Conservation (phyloP, 1,139 yeast species). For the Debaryomyces subglobosus region DNA sequence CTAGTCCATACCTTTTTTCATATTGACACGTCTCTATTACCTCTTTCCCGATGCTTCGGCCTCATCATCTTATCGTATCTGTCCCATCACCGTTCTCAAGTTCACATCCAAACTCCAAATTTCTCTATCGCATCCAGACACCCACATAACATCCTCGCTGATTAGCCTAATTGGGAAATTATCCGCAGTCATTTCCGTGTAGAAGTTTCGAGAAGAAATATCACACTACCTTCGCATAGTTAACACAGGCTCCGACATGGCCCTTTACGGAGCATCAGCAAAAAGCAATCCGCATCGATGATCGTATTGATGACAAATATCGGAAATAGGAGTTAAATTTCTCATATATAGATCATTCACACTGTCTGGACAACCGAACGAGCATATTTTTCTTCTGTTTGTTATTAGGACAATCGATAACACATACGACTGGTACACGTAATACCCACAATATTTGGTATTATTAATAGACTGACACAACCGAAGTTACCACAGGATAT, state of each 20-base stretch:
- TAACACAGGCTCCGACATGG: constrained; percentile 1
- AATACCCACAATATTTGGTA: background rate
- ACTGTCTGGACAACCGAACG: background rate
- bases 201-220: constrained; percentile 1
- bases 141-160: background rate
- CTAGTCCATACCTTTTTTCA: no score
- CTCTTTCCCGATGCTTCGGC: no score
- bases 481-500: background rate
- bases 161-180: background rate
- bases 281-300: constrained; percentile 3
- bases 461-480: background rate
- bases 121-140: background rate
- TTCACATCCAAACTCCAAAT: background rate
- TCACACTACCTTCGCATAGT: constrained; percentile 1
- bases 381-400: constrained; percentile 1
- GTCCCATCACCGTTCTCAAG: background rate
- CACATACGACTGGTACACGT: background rate
- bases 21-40: no score
- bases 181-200: background rate
- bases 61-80: background rate
- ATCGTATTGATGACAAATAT: constrained; percentile 3
- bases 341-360: constrained; percentile 2
- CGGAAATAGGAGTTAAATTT: constrained; percentile 1
- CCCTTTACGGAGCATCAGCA: background rate
- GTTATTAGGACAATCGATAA: background rate